A percentile compares a stretch with the other conserved stretches of the same genome.
Conservation (phyloP, 1,139 yeast species). For the Kluyveromyces marxianus region DNA sequence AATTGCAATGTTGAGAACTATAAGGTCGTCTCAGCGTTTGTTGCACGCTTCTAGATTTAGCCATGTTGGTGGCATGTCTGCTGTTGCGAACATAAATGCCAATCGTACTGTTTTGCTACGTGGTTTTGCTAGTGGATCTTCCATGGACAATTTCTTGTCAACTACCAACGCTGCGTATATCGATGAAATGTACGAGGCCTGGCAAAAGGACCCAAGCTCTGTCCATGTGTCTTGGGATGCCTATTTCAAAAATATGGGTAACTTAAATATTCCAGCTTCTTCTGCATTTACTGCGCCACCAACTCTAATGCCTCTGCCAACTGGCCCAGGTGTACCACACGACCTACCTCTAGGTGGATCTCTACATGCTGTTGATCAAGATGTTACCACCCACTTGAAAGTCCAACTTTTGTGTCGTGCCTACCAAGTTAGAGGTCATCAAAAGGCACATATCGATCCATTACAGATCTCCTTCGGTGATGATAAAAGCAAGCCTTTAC, state of each 20-base stretch:
- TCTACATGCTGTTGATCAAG: slow-evolving; percentile 41
- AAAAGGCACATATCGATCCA: slow-evolving; percentile 92
- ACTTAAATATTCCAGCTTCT: slow-evolving; percentile 59
- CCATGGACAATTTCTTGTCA: slow-evolving; percentile 57
- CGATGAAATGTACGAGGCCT: slow-evolving; percentile 95
- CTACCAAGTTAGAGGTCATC: slow-evolving; percentile 97
- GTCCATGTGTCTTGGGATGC: slow-evolving; percentile 97
- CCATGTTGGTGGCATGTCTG: neutral
- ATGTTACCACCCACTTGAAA: slow-evolving; percentile 83
- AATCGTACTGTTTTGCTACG: neutral
- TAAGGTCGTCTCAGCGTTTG: slow-evolving; percentile 6
- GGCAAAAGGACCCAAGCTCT: slow-evolving; percentile 82
- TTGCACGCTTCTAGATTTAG: slow-evolving; percentile 4
- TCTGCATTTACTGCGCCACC: slow-evolving; percentile 89
- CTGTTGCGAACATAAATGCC: neutral
- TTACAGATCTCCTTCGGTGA: slow-evolving; percentile 82
- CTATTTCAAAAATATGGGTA: slow-evolving; percentile 83
- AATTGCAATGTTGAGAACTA: slow-evolving; percentile 5
- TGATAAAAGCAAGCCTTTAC: slow-evolving; percentile 43
- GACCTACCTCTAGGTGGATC: slow-evolving; percentile 33
- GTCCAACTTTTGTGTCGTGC: slow-evolving; percentile 96
- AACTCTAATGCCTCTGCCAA: slow-evolving; percentile 56
- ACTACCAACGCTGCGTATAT: slow-evolving; percentile 85
- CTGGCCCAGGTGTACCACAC: slow-evolving; percentile 60
- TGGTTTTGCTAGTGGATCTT: slow-evolving; percentile 6